These are phyloP conservation scores for Phytophthora kernoviae DNA, from an alignment of 352 stramenopile genomes.

Conservation along the genomic window DNA sequence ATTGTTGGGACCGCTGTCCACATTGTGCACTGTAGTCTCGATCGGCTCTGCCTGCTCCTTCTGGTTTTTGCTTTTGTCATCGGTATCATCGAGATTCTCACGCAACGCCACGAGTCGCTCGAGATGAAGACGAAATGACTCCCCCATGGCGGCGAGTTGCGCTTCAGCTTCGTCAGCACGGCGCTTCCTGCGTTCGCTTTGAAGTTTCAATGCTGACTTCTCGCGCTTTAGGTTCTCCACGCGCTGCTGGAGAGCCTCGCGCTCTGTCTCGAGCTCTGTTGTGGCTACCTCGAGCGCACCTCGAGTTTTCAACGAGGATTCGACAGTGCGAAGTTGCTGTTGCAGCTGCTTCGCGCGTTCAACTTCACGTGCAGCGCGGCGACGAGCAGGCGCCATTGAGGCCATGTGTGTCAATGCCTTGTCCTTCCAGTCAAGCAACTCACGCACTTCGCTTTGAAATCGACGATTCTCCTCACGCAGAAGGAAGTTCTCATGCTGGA, in stretches of 20 bases:
- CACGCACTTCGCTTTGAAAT: slow-evolving; percentile 52
- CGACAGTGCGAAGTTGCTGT: slow-evolving; percentile 54
- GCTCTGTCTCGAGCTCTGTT: slow-evolving; percentile 39
- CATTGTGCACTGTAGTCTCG: not conserved
- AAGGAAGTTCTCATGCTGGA: slow-evolving; percentile 72
- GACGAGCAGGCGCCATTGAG: slow-evolving; percentile 55
- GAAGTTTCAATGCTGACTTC: slow-evolving; percentile 25
- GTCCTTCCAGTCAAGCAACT: slow-evolving; percentile 70
- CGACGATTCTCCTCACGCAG: slow-evolving; percentile 61
- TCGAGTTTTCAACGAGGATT: slow-evolving; percentile 61
- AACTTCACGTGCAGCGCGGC: slow-evolving; percentile 47
- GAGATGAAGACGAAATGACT: slow-evolving; percentile 60
- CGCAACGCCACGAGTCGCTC: slow-evolving; percentile 64
- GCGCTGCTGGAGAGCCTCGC: slow-evolving; percentile 30
- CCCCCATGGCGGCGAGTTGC: slow-evolving; percentile 46
- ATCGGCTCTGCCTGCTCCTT: slow-evolving; percentile 1
- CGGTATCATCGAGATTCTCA: slow-evolving; percentile 43
- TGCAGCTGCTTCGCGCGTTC: slow-evolving; percentile 60
- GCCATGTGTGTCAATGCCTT: slow-evolving; percentile 69
- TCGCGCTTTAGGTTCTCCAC: slow-evolving; percentile 37
- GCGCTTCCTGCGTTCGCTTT: slow-evolving; percentile 18
- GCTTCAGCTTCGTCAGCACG: slow-evolving; percentile 28
- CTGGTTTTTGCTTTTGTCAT: slow-evolving; percentile 6
- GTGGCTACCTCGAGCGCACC: slow-evolving; percentile 50
- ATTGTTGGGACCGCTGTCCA: not conserved